Base-by-base conservation (phyloP, 257 asterid genomes). In the Linderniella brevidens region DNA sequence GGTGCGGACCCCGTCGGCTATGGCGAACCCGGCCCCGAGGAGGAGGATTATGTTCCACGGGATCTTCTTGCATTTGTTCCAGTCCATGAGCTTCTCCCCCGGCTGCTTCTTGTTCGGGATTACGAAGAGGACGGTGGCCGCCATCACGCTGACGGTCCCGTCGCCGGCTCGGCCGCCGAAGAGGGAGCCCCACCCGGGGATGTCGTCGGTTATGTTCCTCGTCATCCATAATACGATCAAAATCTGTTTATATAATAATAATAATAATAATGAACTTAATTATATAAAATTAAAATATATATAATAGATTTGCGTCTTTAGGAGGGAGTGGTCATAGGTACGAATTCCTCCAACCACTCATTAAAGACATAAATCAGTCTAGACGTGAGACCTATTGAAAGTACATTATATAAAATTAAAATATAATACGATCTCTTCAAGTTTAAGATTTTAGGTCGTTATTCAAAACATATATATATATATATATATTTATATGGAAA, bases 71-170 rank as follows among this genome's bases (percentile, higher is more conserved):
- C 97, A 87, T 54, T 87, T 83, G 75, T 76, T 78, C 97, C 95
- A 87, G 65, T 87, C 97, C 97, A 87, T 87, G 13, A 87, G 64
- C 58, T 83, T 87, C 74, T 83, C 93, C 37, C 95, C 93, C 32
- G 49, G 40, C 14, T 72, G 69, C 63, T 80, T 83, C 54, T 60
- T 83, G 79, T 69, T 83, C 18, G 97, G 95, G 38, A 87, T 78
- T 63, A 87, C 73, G 74, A 87, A 87, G 8, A 87, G 55, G 4
- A 87, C 60, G 1, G 97, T 87, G 10, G 97, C 97, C 83, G 80
- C 75, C 95, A 87, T 55, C 48, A 87, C 93, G 94, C 82, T 49
- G 37, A 62, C 92, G 13, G 97, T 87, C 49, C 97, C 95, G 54
- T 87, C 97, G 4, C 95, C 95, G n/a, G 73, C 97, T 4, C 78